Evolutionary conservation across 768 basidiomycete genomes (phyloP), one percentile per base, ranked within the genome.

Genomic region (Serendipita indica): DNA sequence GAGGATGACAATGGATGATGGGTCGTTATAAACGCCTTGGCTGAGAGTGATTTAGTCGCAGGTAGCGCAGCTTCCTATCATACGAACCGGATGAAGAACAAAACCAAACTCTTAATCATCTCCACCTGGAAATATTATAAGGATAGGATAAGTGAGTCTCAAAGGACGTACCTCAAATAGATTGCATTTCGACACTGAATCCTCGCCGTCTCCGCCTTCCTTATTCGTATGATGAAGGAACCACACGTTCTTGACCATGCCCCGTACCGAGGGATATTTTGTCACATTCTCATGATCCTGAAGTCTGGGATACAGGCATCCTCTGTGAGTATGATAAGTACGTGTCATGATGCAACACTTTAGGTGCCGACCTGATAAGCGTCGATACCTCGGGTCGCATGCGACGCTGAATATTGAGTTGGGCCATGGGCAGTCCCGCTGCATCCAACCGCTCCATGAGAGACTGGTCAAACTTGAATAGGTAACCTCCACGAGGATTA

Each of bases 341-440:
- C 10, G 49, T 16, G 2, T 28, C 25, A 10, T 10, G 4, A 30
- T 7, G 49, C 64, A 28, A 16, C 63, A 66, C 33, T 22, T 46
- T 52, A 6, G 33, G 39, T n/a, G 57, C 68, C 16, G 60, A 78
- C 82, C 81, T 68, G 60, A 83, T 77, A 3, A 86, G 69, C 33
- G 75, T 73, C 0, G 84, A 82, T 41, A 89, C 86, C 2, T 67
- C 64, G 0, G 86, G 86, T 3, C 83, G 73, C 87, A 89, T 89
- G 10, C 87, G 75, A 1, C 86, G 72, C 65, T 89, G 86, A 0
- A 84, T 77, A 63, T 83, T 74, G 10, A 88, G 79, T 33, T 75
- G 76, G 1, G 84, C 82, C 84, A 88, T 86, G 0, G 74, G 68
- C 30, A 85, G 65, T 5, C 80, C 79, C 22, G 72, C 27, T 10